Conservation (phyloP, 106 monocot species). For the Apostasia shenzhenica region DNA sequence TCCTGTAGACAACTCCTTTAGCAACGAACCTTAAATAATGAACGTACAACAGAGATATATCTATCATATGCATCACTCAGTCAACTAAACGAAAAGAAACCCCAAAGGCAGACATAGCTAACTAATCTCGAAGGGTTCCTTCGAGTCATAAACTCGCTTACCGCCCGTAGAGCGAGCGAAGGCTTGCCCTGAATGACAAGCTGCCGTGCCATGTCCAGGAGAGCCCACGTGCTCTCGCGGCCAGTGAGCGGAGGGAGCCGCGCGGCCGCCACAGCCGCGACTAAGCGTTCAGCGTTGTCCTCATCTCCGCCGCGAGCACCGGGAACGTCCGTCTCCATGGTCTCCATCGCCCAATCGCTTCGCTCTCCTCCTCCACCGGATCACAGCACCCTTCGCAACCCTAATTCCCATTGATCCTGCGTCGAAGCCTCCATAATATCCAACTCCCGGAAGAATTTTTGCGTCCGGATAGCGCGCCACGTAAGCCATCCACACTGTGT, state of each 20-base stretch:
- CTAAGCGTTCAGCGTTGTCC: not conserved
- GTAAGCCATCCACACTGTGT: no score
- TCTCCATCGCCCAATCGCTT: slow-evolving; percentile 5
- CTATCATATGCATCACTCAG: no score
- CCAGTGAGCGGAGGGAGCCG: not conserved
- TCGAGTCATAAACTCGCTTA: slow-evolving; percentile 6
- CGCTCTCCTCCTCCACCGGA: not conserved
- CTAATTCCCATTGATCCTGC: no score
- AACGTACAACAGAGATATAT: no score
- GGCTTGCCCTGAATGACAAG: slow-evolving; percentile 68
- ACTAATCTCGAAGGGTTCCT: not conserved
- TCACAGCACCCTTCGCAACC: no score
- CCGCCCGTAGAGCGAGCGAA: slow-evolving; percentile 74
- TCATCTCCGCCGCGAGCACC: slow-evolving; percentile 1
- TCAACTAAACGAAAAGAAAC: no score
- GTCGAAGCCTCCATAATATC: no score
- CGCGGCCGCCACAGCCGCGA: not conserved
- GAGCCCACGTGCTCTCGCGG: slow-evolving; percentile 18
- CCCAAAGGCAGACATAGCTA: no score
- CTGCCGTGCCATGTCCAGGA: slow-evolving; percentile 47
- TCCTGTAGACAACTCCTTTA: no score
- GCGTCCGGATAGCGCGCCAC: no score
- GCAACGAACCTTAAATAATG: no score
- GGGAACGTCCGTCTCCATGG: slow-evolving; percentile 11
- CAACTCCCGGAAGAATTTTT: no score